phyloP scores from a whole-genome alignment of 148 eudicot genomes.

The Drosera capensis region DNA sequence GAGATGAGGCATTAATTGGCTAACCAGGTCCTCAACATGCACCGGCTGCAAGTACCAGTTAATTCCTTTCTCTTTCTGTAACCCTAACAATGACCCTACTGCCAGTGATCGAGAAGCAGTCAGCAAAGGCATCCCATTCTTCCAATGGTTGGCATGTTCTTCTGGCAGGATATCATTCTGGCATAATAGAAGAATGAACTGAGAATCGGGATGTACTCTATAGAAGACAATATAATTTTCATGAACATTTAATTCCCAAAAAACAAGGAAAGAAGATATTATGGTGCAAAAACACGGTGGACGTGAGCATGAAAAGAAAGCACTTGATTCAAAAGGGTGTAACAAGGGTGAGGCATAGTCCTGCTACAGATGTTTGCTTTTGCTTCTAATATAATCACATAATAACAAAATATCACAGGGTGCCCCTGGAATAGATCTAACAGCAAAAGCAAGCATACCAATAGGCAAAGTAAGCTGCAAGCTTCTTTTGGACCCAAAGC shows the following conservation, averaged over 20 bases:
- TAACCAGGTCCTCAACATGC: slow-evolving; percentile 35
- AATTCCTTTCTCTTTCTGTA: slow-evolving; percentile 60
- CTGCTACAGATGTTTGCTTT: too few relatives aligned
- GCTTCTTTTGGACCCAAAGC: slow-evolving; percentile 91
- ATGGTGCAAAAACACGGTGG: too few relatives aligned
- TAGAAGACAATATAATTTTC: not conserved
- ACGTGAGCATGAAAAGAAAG: too few relatives aligned
- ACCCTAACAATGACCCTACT: slow-evolving; percentile 64
- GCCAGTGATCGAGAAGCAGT: slow-evolving; percentile 62
- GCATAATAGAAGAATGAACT: slow-evolving; percentile 5
- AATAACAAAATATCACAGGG: too few relatives aligned
- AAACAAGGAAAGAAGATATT: too few relatives aligned
- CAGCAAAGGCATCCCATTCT: slow-evolving; percentile 74
- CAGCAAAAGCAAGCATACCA: slow-evolving; percentile 54
- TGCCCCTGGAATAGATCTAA: too few relatives aligned
- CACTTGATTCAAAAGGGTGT: too few relatives aligned
- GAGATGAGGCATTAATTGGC: slow-evolving; percentile 66
- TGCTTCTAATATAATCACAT: too few relatives aligned
- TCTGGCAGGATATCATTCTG: slow-evolving; percentile 92
- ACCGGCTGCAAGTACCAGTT: slow-evolving; percentile 72
- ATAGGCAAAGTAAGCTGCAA: slow-evolving; percentile 61
- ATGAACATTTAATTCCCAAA: not conserved
- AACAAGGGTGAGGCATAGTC: too few relatives aligned
- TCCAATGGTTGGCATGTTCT: slow-evolving; percentile 80
- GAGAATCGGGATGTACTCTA: too few relatives aligned